Evolutionary conservation across 306 rosid species (phyloP).

Genomic region (Prunus davidiana): DNA sequence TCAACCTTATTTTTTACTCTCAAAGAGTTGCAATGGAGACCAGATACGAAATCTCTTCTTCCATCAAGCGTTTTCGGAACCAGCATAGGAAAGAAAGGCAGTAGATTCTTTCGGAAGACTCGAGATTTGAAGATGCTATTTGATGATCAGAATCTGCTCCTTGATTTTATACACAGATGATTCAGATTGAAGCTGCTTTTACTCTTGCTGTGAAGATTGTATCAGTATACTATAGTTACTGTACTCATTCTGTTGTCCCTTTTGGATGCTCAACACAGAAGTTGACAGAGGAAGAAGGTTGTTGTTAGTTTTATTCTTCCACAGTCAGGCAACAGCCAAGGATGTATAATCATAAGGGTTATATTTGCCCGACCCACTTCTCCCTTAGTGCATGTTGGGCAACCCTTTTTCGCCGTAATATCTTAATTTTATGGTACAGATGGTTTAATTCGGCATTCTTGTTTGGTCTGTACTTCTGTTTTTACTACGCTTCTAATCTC

Average conservation of each 20-base stretch:
- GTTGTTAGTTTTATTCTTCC: constrained; percentile 26
- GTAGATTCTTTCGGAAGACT: constrained; percentile 63
- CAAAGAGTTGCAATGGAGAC: constrained; percentile 83
- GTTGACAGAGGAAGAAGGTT: constrained; percentile 22
- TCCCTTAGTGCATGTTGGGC: neutral
- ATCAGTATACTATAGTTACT: constrained; percentile 23
- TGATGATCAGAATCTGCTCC: constrained; percentile 28
- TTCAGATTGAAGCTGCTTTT: constrained; percentile 22
- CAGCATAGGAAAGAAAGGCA: constrained; percentile 75
- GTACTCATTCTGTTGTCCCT: constrained; percentile 22
- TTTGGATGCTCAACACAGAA: constrained; percentile 40
- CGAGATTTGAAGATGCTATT: constrained; percentile 34
- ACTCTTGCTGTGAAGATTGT: constrained; percentile 26
- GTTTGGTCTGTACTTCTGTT: neutral
- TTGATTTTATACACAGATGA: constrained; percentile 27
- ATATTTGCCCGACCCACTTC: constrained; percentile 1
- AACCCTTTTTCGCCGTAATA: neutral
- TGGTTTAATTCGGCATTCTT: neutral
- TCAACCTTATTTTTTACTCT: constrained; percentile 58
- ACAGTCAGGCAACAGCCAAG: constrained; percentile 19
- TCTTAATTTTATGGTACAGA: neutral
- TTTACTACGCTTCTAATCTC: neutral
- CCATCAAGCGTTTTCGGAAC: constrained; percentile 48
- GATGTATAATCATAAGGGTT: constrained; percentile 30
- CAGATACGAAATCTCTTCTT: constrained; percentile 62